Percentiles rank a stretch among this genome's conserved stretches.
These are phyloP conservation scores for Iberis amara DNA, from an alignment of 441 rosid species.

Conservation along the genomic window DNA sequence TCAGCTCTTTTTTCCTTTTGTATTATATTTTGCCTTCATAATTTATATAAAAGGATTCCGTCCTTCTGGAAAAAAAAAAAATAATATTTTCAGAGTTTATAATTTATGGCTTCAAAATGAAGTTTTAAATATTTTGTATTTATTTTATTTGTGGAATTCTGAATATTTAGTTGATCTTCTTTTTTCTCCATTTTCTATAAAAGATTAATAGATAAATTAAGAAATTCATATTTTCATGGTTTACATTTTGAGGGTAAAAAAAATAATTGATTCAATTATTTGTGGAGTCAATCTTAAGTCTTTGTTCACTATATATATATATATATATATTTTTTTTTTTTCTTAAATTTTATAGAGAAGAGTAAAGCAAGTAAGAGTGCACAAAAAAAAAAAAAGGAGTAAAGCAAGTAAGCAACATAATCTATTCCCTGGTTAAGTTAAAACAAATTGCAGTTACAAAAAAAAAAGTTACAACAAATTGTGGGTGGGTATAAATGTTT, in stretches of 20 bases:
- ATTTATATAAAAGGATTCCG: conserved; percentile 24
- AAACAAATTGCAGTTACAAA: too few relatives aligned
- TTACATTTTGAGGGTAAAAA: background rate
- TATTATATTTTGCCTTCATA: conserved; percentile 21
- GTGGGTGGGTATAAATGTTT: too few relatives aligned
- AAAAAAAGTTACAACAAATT: too few relatives aligned
- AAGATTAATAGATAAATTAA: background rate
- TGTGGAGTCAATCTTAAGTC: conserved; percentile 19
- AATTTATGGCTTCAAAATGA: too few relatives aligned
- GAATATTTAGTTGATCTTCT: background rate
- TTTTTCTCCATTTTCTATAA: too few relatives aligned
- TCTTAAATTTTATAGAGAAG: too few relatives aligned
- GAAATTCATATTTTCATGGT: background rate
- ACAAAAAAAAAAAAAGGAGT: too few relatives aligned
- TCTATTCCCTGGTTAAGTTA: too few relatives aligned
- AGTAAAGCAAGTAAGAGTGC: too few relatives aligned
- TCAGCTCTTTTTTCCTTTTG: conserved; percentile 19
- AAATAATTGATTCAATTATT: background rate
- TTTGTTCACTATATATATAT: too few relatives aligned
- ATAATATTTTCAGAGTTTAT: background rate
- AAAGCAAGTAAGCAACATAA: too few relatives aligned
- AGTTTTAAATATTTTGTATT: background rate
- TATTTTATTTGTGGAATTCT: background rate
- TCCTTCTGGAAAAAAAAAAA: background rate
- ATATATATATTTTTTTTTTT: too few relatives aligned